Conservation (phyloP, 2,329 filamentous ascomycete species). For the Cordyceps farinosa region DNA sequence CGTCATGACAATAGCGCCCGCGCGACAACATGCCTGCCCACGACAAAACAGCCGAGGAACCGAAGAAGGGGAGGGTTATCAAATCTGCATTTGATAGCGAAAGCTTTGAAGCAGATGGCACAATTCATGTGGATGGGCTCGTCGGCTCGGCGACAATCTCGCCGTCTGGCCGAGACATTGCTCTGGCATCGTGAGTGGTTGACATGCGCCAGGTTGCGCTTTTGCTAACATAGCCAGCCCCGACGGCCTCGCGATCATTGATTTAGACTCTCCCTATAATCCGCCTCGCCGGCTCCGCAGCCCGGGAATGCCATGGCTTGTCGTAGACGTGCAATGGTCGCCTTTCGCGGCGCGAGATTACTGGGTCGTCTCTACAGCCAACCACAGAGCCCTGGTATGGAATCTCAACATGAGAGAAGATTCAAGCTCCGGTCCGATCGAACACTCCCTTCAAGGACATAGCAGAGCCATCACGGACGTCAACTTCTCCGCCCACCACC, state of each 20-base stretch:
- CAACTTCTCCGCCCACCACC: slow-evolving; percentile 91
- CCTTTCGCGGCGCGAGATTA: slow-evolving; percentile 86
- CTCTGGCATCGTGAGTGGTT: slow-evolving; percentile 69
- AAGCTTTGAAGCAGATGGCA: slow-evolving; percentile 81
- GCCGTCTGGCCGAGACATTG: slow-evolving; percentile 84
- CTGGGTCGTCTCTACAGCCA: slow-evolving; percentile 92
- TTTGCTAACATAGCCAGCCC: slow-evolving; percentile 32
- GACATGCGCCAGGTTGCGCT: slow-evolving; percentile 29
- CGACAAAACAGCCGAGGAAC: slow-evolving; percentile 41
- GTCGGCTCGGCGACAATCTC: slow-evolving; percentile 93
- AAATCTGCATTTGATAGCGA: slow-evolving; percentile 77
- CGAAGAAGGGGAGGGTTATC: slow-evolving; percentile 56
- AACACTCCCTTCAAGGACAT: slow-evolving; percentile 80
- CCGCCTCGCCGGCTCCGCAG: slow-evolving; percentile 76
- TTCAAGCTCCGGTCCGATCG: slow-evolving; percentile 66
- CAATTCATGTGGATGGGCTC: slow-evolving; percentile 74
- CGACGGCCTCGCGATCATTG: slow-evolving; percentile 85
- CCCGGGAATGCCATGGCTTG: slow-evolving; percentile 88
- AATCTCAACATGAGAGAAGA: slow-evolving; percentile 80
- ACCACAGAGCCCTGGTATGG: slow-evolving; percentile 92
- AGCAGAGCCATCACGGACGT: slow-evolving; percentile 91
- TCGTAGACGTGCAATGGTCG: slow-evolving; percentile 95
- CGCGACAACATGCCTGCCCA: slow-evolving; percentile 46
- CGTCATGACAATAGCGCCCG: slow-evolving; percentile 1
- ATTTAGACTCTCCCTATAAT: slow-evolving; percentile 84